A percentile compares a stretch with the other conserved stretches of the same genome.
These are phyloP conservation scores for Eucalyptus marginata DNA, from an alignment of 345 rosid genomes.

Conservation along the genomic window DNA sequence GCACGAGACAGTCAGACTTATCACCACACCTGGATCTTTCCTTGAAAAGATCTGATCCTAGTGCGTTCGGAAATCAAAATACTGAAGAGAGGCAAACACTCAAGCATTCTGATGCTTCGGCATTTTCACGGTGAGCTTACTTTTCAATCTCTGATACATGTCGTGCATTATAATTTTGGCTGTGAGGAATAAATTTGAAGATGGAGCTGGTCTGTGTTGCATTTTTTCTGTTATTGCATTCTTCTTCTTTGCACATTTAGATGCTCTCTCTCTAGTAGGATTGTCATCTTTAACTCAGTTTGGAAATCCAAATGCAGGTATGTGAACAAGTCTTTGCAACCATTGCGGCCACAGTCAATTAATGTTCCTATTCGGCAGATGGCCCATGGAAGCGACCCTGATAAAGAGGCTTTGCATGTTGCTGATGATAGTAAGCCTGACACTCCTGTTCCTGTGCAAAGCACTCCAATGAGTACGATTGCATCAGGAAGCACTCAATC, in stretches of 20 bases:
- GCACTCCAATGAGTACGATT: conserved; percentile 27
- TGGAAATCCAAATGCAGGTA: conserved; percentile 36
- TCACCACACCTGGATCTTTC: conserved; percentile 61
- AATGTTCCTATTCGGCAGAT: conserved; percentile 4
- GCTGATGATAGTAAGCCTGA: conserved; percentile 8
- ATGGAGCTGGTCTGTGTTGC: not conserved
- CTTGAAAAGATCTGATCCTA: conserved; percentile 39
- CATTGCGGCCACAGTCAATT: conserved; percentile 19
- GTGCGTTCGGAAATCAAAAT: conserved; percentile 23
- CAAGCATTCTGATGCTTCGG: conserved; percentile 73
- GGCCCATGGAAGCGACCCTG: conserved; percentile 8
- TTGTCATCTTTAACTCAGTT: not conserved
- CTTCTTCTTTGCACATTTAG: not conserved
- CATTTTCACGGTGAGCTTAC: conserved; percentile 60
- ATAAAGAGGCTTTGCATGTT: conserved; percentile 11
- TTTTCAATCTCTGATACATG: not conserved
- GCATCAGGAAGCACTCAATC: conserved; percentile 15
- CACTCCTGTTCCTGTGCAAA: conserved; percentile 22
- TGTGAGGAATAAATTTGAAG: not conserved
- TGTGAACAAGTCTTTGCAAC: conserved; percentile 29
- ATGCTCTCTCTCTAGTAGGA: not conserved
- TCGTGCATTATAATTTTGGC: not conserved
- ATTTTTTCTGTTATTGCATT: not conserved
- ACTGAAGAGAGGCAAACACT: conserved; percentile 40
- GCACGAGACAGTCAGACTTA: conserved; percentile 22